Evolutionary conservation across 345 rosid species (phyloP), one percentile per base, ranked within the genome.

Genomic region (Arabidopsis arenosa): DNA sequence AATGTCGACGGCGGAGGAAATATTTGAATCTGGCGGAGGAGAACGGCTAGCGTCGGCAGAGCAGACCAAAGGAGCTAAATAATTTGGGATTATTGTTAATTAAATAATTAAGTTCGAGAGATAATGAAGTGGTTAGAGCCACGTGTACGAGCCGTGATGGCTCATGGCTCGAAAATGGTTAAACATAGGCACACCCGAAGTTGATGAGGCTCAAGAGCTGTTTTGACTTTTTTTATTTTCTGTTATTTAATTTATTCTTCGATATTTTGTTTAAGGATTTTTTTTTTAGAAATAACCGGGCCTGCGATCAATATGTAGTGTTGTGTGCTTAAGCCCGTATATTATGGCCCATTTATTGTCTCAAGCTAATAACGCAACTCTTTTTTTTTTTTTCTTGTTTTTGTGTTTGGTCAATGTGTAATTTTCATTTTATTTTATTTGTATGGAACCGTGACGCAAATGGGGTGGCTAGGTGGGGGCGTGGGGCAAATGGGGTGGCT

Each of bases 1-100:
- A 66, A 30, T 15, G 67, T 15, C 13, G 48, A 15, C 72, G 73
- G 17, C 51, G 73, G 59, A 56, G 57, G 61, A 2, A 43, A 0
- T 33, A 32, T 33, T 6, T 30, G 43, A 75, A 66, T 75, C 79
- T 57, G 54, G 6, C 79, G 79, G 79, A 57, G 78, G 58, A 32
- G 23, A 52, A 73, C 69, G 76, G 70, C 43, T 60, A 43, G 28
- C 73, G 79, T 60, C 79, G 66, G 73, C n/a, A 59, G 40, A 58
- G 9, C 40, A 37, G 78, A 44, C 51, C 23, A 66, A 40, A 37
- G 49, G 54, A 48, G 52, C 17, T 48, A 40, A 61, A 2, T 21
- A 65, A 14, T 57, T 35, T 39, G 49, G 43, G 52, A 39, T 26
- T 44, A 49, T 26, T 52, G 43, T 64, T 7, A 52, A 47, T 28